These are phyloP conservation scores for Cryphonectria radicalis DNA, from an alignment of 2,329 filamentous ascomycete genomes.

Conservation along the genomic window DNA sequence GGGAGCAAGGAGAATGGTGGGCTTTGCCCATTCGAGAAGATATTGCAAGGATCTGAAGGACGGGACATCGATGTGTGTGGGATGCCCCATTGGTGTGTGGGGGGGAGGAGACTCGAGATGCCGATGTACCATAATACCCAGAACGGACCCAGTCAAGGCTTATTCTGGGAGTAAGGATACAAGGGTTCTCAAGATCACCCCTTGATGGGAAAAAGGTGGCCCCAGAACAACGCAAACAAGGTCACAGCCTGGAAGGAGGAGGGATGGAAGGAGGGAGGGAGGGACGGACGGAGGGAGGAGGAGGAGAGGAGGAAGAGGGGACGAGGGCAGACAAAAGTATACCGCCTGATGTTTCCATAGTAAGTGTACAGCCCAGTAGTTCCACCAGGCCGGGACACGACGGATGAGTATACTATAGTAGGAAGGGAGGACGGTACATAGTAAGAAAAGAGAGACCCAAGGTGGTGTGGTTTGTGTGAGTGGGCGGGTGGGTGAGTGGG, in stretches of 20 bases:
- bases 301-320: constrained; percentile 4
- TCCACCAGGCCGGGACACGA: background rate
- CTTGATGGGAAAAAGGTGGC: constrained; percentile 32
- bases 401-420: background rate
- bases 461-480: background rate
- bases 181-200: constrained; percentile 35
- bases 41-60: constrained; percentile 43
- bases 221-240: constrained; percentile 31
- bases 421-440: constrained; percentile 15
- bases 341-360: constrained; percentile 8
- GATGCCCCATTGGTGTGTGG: constrained; percentile 37
- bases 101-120: constrained; percentile 36
- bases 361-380: background rate
- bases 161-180: constrained; percentile 39
- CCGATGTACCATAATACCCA: constrained; percentile 36
- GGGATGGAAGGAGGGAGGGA: background rate
- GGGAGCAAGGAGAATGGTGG: constrained; percentile 45
- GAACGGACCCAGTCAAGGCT: constrained; percentile 35
- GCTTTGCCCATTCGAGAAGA: constrained; percentile 43
- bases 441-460: constrained; percentile 25
- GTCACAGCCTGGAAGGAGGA: constrained; percentile 25
- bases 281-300: constrained; percentile 1
- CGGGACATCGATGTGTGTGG: constrained; percentile 45
- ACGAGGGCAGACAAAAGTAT: constrained; percentile 14
- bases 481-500: background rate